Conservation (phyloP, 2,329 filamentous ascomycete species). For the Penicillium sp. region DNA sequence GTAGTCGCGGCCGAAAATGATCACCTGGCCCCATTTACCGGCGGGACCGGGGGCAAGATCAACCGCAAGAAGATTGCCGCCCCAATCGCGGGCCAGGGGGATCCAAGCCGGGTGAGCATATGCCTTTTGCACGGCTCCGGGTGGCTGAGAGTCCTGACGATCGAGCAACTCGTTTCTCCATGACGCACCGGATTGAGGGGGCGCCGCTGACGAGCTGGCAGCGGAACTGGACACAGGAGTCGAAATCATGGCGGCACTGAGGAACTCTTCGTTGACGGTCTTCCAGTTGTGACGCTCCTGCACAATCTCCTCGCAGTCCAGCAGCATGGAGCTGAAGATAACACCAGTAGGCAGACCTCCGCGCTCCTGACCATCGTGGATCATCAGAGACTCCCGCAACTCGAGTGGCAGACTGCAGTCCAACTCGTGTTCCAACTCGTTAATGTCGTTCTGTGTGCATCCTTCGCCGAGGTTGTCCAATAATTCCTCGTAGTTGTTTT, state of each 20-base stretch:
- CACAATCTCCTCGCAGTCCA: constrained; percentile 97
- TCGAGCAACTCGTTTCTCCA: constrained; percentile 85
- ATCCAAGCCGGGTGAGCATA: constrained; percentile 97
- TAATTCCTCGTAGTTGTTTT: constrained; percentile 92
- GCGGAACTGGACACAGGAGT: constrained; percentile 73
- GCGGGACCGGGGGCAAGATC: constrained; percentile 87
- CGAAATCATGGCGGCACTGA: constrained; percentile 58
- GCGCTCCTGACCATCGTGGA: constrained; percentile 96
- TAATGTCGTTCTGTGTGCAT: constrained; percentile 89
- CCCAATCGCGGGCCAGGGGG: constrained; percentile 93
- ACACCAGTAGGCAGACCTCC: constrained; percentile 88
- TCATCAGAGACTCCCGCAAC: constrained; percentile 82
- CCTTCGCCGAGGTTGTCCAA: constrained; percentile 91
- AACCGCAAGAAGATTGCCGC: constrained; percentile 93
- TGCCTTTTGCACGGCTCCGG: constrained; percentile 82
- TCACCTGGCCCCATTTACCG: constrained; percentile 94
- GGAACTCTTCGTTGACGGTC: constrained; percentile 84
- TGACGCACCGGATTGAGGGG: constrained; percentile 55
- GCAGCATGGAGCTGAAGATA: constrained; percentile 89
- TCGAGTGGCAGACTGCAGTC: constrained; percentile 93
- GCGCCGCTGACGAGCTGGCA: constrained; percentile 59
- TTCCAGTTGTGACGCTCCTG: constrained; percentile 98
- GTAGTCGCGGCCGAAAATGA: constrained; percentile 95
- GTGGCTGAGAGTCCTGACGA: constrained; percentile 83
- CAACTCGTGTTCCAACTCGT: constrained; percentile 92